Base-by-base conservation (phyloP, 352 stramenopile species). In the Phytophthora fragariae region DNA sequence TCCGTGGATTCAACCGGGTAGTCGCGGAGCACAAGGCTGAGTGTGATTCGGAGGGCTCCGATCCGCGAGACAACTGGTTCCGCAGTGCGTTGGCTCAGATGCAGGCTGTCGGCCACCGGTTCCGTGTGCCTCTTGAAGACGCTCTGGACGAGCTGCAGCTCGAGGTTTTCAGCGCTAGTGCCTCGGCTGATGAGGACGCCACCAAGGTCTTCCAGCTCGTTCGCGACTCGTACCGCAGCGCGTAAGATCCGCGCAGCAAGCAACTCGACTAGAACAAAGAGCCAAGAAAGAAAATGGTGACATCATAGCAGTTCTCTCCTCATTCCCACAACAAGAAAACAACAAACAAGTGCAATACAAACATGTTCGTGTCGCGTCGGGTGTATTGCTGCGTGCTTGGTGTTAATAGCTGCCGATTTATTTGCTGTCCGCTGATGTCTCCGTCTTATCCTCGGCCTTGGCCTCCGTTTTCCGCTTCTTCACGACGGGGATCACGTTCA, bases 1-100 rank as follows among this genome's bases (percentile, higher is more conserved):
- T 92, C 57, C 76, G 80, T 31, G 89, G 86, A 14, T 93, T 95
- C 35, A 92, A 89, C 62, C 84, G 83, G 4, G 85, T 94, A 1
- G 82, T 95, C 35, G 75, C 75, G 10, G 85, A 93, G 63, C 89
- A 96, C 77, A 95, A 94, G 77, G 83, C 65, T 27, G 85, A 85
- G 57, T 96, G 88, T 63, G 86, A 92, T 39, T 73, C 80, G 0
- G 89, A 96, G n/a, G 82, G 84, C 21, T 80, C 89, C 12, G 81
- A 86, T 35, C 90, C 88, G 56, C 83, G 86, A 31, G 89, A 95
- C 73, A 95, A 96, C 47, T 96, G 89, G 89, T 93, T 93, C 62
- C 59, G 77, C 41, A 95, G 88, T 72, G 81, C 84, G 35, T 55
- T 96, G 29, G 70, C 82, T 19, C 89, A 91, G 58, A 91, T 95